Percentiles rank a stretch among this genome's conserved stretches.
Conservation (phyloP, 2,329 filamentous ascomycete genomes). For the Tolypocladium amazonense region DNA sequence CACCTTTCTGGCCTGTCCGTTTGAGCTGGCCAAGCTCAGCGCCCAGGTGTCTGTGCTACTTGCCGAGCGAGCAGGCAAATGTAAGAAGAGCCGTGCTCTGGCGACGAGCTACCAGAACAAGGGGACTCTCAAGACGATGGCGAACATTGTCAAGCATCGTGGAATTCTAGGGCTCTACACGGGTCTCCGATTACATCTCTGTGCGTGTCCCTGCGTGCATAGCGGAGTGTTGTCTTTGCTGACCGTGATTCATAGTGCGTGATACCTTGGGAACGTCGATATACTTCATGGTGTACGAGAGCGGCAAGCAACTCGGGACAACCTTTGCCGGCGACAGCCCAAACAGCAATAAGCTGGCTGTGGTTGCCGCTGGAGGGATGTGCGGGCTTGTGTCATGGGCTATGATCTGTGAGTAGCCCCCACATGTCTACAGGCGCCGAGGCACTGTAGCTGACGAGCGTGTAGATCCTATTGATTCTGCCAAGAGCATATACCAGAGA, state of each 20-base stretch:
- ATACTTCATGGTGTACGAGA: constrained; percentile 86
- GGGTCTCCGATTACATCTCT: constrained; percentile 66
- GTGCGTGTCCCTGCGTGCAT: constrained; percentile 37
- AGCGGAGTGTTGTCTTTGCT: not conserved
- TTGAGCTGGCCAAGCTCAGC: constrained; percentile 82
- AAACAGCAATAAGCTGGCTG: constrained; percentile 69
- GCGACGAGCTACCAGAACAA: constrained; percentile 66
- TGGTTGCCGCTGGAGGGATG: constrained; percentile 67
- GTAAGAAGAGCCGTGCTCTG: constrained; percentile 42
- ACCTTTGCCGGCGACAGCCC: constrained; percentile 61
- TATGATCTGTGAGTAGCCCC: constrained; percentile 48
- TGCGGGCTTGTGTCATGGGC: constrained; percentile 82
- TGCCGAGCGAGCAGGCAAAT: constrained; percentile 32
- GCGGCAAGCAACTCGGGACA: constrained; percentile 69
- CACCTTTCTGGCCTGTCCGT: constrained; percentile 73
- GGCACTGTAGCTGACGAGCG: constrained; percentile 2
- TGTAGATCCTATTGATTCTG: constrained; percentile 63
- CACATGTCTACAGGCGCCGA: not conserved
- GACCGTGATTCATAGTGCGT: constrained; percentile 42
- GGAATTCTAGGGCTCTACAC: constrained; percentile 68
- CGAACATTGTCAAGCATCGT: constrained; percentile 65
- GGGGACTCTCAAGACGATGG: constrained; percentile 65
- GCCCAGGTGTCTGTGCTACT: constrained; percentile 76
- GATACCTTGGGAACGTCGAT: constrained; percentile 77
- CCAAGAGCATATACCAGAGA: constrained; percentile 77